These are phyloP conservation scores for Anthoceros angustus DNA, from an alignment of 225 moss, liverwort and hornwort species.

Conservation along the genomic window DNA sequence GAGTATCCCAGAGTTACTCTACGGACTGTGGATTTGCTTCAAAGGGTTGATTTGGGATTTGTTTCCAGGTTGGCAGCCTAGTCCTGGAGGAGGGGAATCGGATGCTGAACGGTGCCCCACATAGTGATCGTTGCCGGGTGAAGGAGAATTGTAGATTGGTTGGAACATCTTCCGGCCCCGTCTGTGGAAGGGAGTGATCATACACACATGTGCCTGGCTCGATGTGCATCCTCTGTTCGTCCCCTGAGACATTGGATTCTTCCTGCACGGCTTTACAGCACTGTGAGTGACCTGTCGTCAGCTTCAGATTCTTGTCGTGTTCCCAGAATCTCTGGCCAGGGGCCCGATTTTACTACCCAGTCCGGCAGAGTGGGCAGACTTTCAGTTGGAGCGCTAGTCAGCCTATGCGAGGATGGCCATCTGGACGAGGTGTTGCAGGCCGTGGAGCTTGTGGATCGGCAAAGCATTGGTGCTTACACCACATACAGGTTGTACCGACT, in stretches of 20 bases:
- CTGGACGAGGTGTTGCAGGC: not conserved
- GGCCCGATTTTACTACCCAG: not conserved
- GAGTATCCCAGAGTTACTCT: too few species aligned
- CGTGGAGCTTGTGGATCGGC: not conserved
- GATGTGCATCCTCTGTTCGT: not conserved
- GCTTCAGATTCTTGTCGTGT: not conserved
- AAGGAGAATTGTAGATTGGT: too few species aligned
- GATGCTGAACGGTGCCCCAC: too few species aligned
- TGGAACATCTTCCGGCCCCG: too few species aligned
- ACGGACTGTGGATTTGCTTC: too few species aligned
- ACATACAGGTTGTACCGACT: conserved; percentile 1
- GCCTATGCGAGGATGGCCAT: not conserved
- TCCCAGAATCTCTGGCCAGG: not conserved
- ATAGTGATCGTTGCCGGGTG: too few species aligned
- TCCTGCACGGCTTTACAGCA: not conserved
- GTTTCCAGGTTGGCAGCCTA: too few species aligned
- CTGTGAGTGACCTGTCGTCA: not conserved
- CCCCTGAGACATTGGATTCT: not conserved
- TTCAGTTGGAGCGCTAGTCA: not conserved
- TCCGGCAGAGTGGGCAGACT: not conserved
- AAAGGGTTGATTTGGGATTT: too few species aligned
- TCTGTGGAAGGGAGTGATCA: too few species aligned
- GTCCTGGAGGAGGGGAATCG: too few species aligned
- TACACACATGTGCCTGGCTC: too few species aligned
- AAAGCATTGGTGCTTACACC: not conserved